A percentile compares a stretch with the other conserved stretches of the same genome.
phyloP scores from a whole-genome alignment of 1,139 yeast species.

The Pichia sp. region DNA sequence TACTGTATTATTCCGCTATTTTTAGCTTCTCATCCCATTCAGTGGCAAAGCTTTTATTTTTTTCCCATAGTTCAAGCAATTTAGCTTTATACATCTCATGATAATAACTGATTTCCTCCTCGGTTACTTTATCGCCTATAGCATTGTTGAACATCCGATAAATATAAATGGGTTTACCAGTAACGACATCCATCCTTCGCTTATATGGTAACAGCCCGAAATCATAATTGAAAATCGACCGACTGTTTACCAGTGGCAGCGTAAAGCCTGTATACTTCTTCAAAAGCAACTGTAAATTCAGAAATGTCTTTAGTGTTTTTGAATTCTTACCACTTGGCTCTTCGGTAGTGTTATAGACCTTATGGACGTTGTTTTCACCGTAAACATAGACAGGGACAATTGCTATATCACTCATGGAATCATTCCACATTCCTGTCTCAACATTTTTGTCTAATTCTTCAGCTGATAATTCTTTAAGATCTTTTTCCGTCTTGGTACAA shows the following conservation, averaged over 20 bases:
- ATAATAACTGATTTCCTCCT: conserved; percentile 57
- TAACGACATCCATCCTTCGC: conserved; percentile 70
- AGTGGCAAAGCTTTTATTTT: conserved; percentile 50
- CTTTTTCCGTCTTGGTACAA: conserved; percentile 14
- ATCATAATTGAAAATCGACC: conserved; percentile 89
- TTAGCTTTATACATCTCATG: conserved; percentile 69
- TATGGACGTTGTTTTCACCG: conserved; percentile 60
- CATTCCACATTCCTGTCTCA: conserved; percentile 17
- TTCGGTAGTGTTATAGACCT: conserved; percentile 29
- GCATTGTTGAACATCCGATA: conserved; percentile 20
- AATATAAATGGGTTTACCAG: conserved; percentile 65
- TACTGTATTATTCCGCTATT: conserved; percentile 26
- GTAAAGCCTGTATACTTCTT: conserved; percentile 77
- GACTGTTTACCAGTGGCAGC: conserved; percentile 85
- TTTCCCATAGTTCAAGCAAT: conserved; percentile 60
- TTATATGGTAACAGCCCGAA: conserved; percentile 87
- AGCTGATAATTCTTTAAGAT: conserved; percentile 35
- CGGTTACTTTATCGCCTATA: conserved; percentile 40
- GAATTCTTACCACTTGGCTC: conserved; percentile 1
- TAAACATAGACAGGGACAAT: conserved; percentile 87
- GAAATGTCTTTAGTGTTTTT: conserved; percentile 1
- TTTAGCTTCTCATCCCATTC: conserved; percentile 27
- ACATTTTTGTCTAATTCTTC: conserved; percentile 23
- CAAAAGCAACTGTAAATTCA: conserved; percentile 60
- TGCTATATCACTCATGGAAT: conserved; percentile 41